These are phyloP conservation scores for Orbilia brochopaga DNA, from an alignment of 2,329 filamentous ascomycete genomes.

Conservation along the genomic window DNA sequence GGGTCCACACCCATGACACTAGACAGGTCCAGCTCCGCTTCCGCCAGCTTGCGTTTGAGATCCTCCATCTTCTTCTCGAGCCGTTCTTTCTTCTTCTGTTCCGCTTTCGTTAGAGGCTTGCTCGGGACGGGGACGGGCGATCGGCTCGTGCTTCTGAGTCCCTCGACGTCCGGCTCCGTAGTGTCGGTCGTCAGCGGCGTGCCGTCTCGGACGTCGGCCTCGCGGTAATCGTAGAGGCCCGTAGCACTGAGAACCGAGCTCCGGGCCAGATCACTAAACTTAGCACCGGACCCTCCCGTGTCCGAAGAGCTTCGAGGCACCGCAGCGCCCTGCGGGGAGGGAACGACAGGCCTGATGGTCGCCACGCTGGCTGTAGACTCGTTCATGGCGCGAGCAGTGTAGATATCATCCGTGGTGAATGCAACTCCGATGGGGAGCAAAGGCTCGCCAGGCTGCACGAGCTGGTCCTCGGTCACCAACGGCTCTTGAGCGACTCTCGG, in stretches of 20 bases:
- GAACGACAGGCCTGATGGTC: conserved; percentile 20
- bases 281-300: conserved; percentile 16
- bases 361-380: conserved; percentile 37
- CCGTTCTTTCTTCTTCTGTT: conserved; percentile 46
- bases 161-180: conserved; percentile 31
- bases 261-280: not conserved
- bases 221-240: conserved; percentile 22
- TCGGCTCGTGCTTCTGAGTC: conserved; percentile 31
- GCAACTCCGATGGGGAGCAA: conserved; percentile 18
- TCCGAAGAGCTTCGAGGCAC: conserved; percentile 32
- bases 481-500: conserved; percentile 30
- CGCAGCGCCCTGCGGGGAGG: conserved; percentile 6
- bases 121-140: conserved; percentile 25
- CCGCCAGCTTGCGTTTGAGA: conserved; percentile 37
- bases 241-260: conserved; percentile 7
- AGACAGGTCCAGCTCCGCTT: conserved; percentile 38
- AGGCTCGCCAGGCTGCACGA: conserved; percentile 15
- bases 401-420: conserved; percentile 43
- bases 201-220: conserved; percentile 22
- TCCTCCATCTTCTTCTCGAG: conserved; percentile 44
- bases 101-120: conserved; percentile 43
- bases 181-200: conserved; percentile 42
- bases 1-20: conserved; percentile 25
- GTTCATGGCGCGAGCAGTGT: conserved; percentile 26
- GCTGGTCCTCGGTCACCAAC: conserved; percentile 30